A percentile compares a stretch with the other conserved stretches of the same genome.
phyloP scores from a whole-genome alignment of 169 alveolate species.

The Plasmodium cynomolgi region DNA sequence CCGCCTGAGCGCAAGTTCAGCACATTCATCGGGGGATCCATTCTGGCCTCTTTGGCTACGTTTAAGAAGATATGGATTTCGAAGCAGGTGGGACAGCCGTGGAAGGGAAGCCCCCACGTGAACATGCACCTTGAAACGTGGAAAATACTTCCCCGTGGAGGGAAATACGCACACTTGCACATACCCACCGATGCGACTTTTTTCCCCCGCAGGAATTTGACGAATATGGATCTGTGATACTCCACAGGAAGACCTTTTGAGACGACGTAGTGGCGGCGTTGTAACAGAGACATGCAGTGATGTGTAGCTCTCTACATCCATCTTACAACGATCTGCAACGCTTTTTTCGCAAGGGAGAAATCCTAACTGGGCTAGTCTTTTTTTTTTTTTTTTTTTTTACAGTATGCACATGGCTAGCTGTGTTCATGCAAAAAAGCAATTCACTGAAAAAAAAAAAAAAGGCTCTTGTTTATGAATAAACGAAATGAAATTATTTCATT shows the following conservation, averaged over 20 bases:
- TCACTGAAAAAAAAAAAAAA: not conserved
- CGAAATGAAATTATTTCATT: not conserved
- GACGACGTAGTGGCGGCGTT: not conserved
- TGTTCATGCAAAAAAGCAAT: not conserved
- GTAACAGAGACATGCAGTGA: not conserved
- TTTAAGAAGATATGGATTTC: slow-evolving; percentile 67
- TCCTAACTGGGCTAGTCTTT: not conserved
- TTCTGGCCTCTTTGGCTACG: slow-evolving; percentile 62
- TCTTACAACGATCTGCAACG: not conserved
- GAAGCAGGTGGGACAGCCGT: slow-evolving; percentile 23
- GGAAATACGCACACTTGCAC: not conserved
- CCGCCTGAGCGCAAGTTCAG: slow-evolving; percentile 73
- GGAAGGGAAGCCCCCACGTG: not conserved
- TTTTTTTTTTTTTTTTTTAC: not conserved
- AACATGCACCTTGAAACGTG: not conserved
- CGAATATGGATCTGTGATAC: slow-evolving; percentile 60
- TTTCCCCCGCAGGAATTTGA: slow-evolving; percentile 48
- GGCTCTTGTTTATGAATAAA: not conserved
- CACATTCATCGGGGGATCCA: slow-evolving; percentile 71
- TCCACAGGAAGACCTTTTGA: slow-evolving; percentile 68
- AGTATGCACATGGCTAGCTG: not conserved
- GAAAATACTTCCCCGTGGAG: not conserved
- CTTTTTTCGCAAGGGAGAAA: not conserved
- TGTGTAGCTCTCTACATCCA: not conserved
- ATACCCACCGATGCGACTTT: not conserved